Conservation (phyloP, 2,329 filamentous ascomycete species). For the Chrysosporium queenslandicum region DNA sequence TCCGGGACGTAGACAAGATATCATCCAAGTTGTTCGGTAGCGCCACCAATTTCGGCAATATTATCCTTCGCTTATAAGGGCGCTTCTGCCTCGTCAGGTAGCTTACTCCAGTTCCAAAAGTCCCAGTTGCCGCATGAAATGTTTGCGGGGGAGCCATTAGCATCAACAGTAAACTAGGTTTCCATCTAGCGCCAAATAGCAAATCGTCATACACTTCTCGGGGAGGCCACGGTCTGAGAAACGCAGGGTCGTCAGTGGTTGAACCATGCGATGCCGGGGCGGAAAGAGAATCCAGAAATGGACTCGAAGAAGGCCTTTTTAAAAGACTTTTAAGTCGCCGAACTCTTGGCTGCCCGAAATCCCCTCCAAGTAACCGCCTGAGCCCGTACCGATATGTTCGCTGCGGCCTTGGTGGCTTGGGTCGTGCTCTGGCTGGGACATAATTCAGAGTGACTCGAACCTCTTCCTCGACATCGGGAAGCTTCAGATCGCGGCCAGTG, state of each 20-base stretch:
- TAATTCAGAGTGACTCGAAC: conserved; percentile 30
- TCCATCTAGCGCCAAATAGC: conserved; percentile 6
- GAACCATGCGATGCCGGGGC: not conserved
- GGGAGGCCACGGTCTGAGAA: not conserved
- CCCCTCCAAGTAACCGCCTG: not conserved
- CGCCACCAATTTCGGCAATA: not conserved
- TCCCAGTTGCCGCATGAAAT: conserved; percentile 26
- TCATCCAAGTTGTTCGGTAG: conserved; percentile 23
- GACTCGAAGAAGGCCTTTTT: not conserved
- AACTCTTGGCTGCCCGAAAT: not conserved
- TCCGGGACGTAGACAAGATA: conserved; percentile 21
- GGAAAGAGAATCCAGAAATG: conserved; percentile 13
- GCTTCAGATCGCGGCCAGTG: conserved; percentile 9
- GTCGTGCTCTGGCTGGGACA: conserved; percentile 26
- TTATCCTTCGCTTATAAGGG: conserved; percentile 16
- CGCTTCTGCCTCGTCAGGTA: not conserved
- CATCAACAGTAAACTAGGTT: conserved; percentile 19
- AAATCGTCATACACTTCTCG: not conserved
- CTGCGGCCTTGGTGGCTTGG: conserved; percentile 6
- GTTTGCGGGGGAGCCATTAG: conserved; percentile 32
- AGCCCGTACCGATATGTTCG: not conserved
- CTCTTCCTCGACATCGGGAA: conserved; percentile 27
- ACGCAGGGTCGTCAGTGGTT: not conserved
- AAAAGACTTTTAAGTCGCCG: conserved; percentile 10
- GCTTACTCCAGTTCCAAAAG: not conserved